A percentile compares a stretch with the other conserved stretches of the same genome.
Conservation (phyloP, 1,284 basidiomycete species). For the Ceratobasidium sp. region DNA sequence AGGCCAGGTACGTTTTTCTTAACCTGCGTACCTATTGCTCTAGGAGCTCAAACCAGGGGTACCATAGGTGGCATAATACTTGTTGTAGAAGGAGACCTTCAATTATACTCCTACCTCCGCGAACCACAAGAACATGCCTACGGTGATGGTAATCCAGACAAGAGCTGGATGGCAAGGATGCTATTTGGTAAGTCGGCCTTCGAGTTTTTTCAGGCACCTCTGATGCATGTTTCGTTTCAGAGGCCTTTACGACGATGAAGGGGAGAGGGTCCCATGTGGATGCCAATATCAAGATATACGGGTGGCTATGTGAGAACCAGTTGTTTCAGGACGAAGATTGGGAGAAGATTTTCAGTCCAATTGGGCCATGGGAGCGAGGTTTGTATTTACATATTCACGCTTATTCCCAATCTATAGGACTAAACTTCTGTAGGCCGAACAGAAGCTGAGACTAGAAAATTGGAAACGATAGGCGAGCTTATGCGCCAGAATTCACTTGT, state of each 20-base stretch:
- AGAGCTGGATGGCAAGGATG: constrained; percentile 43
- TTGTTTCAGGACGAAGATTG: constrained; percentile 39
- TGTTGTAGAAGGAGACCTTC: constrained; percentile 38
- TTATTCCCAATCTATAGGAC: neutral
- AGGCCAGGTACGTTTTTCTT: constrained; percentile 17
- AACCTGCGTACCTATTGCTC: neutral
- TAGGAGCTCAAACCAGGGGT: too few relatives aligned
- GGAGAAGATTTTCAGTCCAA: constrained; percentile 40
- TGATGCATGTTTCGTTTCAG: neutral
- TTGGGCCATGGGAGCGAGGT: constrained; percentile 43
- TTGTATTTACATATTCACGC: neutral
- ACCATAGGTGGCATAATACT: constrained; percentile 37
- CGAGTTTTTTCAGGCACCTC: neutral
- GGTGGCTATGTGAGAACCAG: constrained; percentile 35
- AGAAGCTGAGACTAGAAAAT: constrained; percentile 37
- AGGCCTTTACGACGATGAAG: constrained; percentile 41
- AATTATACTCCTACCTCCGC: constrained; percentile 27
- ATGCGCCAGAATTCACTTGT: constrained; percentile 42
- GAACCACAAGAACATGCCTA: constrained; percentile 38
- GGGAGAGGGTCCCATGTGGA: constrained; percentile 41
- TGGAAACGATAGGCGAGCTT: constrained; percentile 36
- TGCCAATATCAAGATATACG: constrained; percentile 37
- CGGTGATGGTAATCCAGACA: constrained; percentile 38
- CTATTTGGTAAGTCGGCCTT: constrained; percentile 31
- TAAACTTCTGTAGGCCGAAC: constrained; percentile 19